These are phyloP conservation scores for Pythium plurisporium DNA, from an alignment of 352 stramenopile genomes.

Conservation along the genomic window DNA sequence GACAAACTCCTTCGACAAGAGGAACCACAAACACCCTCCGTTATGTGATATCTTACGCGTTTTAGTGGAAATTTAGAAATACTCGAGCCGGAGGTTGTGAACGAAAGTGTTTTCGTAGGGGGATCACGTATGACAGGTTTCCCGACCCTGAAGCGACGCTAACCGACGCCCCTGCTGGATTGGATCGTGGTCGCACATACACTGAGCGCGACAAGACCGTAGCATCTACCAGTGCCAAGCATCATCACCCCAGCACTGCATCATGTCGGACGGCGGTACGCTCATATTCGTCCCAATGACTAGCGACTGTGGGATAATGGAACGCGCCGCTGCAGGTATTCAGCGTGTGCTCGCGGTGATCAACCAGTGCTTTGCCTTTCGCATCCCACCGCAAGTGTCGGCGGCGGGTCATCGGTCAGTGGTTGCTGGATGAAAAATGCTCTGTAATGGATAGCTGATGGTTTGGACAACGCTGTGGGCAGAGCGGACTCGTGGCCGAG, in stretches of 20 bases:
- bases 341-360: slow-evolving; percentile 57
- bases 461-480: background rate
- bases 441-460: background rate
- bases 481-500: slow-evolving; percentile 65
- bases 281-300: background rate
- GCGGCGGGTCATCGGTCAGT: slow-evolving; percentile 48
- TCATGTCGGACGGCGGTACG: slow-evolving; percentile 13
- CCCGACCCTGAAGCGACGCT: background rate
- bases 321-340: slow-evolving; percentile 26
- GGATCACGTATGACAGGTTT: no score
- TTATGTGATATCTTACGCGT: slow-evolving; percentile 1
- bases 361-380: slow-evolving; percentile 69
- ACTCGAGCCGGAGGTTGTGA: background rate
- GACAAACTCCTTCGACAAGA: background rate
- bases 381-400: slow-evolving; percentile 60
- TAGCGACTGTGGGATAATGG: no score
- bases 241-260: background rate
- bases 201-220: no score
- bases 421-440: background rate
- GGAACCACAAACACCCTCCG: background rate
- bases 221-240: no score
- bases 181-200: no score
- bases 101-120: no score
- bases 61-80: no score
- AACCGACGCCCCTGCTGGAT: background rate